Percentiles rank a stretch among this genome's conserved stretches.
These are phyloP conservation scores for Blastocystis sp. DNA, from an alignment of 352 stramenopile species.

Conservation along the genomic window DNA sequence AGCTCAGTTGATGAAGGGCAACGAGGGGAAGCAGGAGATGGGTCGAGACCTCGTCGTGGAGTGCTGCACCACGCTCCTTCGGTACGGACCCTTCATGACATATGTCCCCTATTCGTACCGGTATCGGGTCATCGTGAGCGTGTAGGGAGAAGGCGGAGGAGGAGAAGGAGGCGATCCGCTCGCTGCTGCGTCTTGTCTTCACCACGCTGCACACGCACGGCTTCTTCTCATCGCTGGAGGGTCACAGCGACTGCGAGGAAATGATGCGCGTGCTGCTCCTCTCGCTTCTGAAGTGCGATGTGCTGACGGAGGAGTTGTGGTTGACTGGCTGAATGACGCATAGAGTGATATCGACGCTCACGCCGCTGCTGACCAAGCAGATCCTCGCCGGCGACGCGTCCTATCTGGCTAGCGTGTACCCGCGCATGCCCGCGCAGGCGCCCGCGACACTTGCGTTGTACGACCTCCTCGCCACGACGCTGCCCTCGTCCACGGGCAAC, in stretches of 20 bases:
- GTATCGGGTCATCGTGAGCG: neutral
- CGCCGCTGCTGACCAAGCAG: neutral
- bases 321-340: too few relatives aligned
- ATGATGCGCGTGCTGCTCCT: neutral
- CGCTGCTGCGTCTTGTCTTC: neutral
- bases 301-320: neutral
- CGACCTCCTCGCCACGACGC: neutral
- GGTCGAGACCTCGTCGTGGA: neutral
- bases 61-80: neutral
- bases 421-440: neutral
- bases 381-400: neutral
- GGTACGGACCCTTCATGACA: neutral
- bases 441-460: neutral
- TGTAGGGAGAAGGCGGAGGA: neutral
- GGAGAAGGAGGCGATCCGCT: neutral
- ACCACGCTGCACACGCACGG: neutral
- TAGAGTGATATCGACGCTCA: too few relatives aligned
- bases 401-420: neutral
- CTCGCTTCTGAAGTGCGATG: neutral
- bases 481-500: neutral
- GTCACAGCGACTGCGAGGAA: neutral
- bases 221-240: neutral
- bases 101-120: neutral
- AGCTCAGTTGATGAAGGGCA: neutral
- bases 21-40: neutral